Base-by-base conservation (phyloP, 1,284 basidiomycete genomes). In the Leccinum griseonigrum region DNA sequence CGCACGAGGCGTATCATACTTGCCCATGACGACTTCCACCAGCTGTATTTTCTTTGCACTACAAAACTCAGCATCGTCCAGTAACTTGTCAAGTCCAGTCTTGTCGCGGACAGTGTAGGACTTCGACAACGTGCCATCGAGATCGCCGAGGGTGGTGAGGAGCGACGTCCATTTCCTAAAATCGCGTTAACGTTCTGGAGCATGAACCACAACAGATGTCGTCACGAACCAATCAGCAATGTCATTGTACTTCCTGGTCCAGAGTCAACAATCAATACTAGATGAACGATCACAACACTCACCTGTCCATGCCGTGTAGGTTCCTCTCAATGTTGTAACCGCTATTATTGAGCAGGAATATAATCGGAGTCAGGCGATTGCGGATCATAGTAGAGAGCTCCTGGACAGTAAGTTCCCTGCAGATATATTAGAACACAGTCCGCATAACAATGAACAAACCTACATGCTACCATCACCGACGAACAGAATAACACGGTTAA, bases 251-350 rank as follows among this genome's bases (percentile, higher is more conserved):
- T 86, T 84, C 62, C 85, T 86, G 62, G 69, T 10, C 1, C n/a
- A 64, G 5, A 54, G 46, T 72, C 74, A 81, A 57, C 66, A 61
- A 29, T 69, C 67, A 48, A 77, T 76, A 56, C 18, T 48, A 38
- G 6, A 13, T 13, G 3, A 61, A 2, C 29, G 14, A 46, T 31
- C 54, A 29, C 1, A 10, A 18, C 40, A 54, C 75, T 63, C 54
- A 68, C 76, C 82, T 76, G 22, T 78, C 66, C 69, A 80, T 81
- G 22, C 88, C 92, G 71, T 93, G 88, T 65, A 94, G 83, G 70
- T 84, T 85, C 22, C 91, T 83, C 79, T 97, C 95, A 64, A 97
- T 95, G 51, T 89, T 88, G 74, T 95, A 95, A 0, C 95, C 95
- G 58, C 86, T 85, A 76, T 97, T 96, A 80, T 95, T 95, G 61